phyloP scores from a whole-genome alignment of 148 eudicot genomes.

The Chenopodium album region DNA sequence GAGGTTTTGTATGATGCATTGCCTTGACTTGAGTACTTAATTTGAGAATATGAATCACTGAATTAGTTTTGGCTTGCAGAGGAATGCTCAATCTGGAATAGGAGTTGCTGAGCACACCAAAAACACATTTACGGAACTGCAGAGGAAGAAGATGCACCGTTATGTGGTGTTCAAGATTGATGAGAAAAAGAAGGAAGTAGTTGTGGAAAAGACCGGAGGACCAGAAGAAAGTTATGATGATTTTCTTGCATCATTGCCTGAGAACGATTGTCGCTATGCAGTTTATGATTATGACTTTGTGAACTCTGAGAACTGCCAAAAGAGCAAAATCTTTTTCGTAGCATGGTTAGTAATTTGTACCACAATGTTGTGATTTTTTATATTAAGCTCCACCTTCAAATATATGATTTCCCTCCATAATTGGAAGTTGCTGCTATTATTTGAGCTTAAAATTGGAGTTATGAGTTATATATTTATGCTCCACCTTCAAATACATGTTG shows the following conservation, averaged over 20 bases:
- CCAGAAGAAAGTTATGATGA: constrained; percentile 72
- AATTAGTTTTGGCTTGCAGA: constrained; percentile 34
- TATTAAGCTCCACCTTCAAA: not conserved
- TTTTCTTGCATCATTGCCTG: constrained; percentile 71
- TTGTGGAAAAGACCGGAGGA: constrained; percentile 73
- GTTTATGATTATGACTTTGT: constrained; percentile 69
- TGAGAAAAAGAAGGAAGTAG: constrained; percentile 72
- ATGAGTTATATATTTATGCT: too few species aligned
- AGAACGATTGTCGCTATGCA: constrained; percentile 79
- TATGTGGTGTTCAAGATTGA: constrained; percentile 76
- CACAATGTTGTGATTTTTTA: not conserved
- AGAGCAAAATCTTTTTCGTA: constrained; percentile 72
- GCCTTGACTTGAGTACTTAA: not conserved
- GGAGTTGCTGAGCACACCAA: constrained; percentile 66
- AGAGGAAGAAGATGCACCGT: constrained; percentile 68
- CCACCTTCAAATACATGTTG: too few species aligned
- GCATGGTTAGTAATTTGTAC: constrained; percentile 50
- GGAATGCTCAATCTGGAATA: constrained; percentile 67
- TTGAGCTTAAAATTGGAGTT: too few species aligned
- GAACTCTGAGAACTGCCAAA: constrained; percentile 71
- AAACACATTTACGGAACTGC: constrained; percentile 57
- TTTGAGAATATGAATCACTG: not conserved
- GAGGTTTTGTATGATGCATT: not conserved
- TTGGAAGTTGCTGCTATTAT: not conserved
- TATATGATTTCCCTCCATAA: not conserved